A percentile compares a stretch with the other conserved stretches of the same genome.
phyloP scores from a whole-genome alignment of 768 basidiomycete species.

The Cubamyces sp. region DNA sequence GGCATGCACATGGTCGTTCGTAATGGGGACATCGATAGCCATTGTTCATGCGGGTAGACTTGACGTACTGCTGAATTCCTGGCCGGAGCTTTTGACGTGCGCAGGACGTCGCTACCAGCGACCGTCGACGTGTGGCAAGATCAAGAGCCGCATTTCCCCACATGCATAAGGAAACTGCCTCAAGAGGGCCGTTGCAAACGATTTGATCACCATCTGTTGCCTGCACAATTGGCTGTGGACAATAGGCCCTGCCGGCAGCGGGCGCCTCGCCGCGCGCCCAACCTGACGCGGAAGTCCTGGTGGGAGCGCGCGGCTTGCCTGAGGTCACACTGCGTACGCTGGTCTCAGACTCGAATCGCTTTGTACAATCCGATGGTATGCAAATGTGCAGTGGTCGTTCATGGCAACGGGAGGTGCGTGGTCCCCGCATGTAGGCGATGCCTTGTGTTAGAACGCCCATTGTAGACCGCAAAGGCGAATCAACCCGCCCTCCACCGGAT shows the following conservation, averaged over 20 bases:
- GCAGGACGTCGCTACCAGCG: no score
- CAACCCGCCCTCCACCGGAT: not conserved
- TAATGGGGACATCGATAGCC: no score
- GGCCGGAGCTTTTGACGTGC: no score
- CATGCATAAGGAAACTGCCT: no score
- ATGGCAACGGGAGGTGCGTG: not conserved
- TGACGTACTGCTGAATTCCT: no score
- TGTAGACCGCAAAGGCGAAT: not conserved
- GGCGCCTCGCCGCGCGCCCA: not conserved
- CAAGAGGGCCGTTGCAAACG: not conserved
- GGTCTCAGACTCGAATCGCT: not conserved
- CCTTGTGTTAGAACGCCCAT: no score
- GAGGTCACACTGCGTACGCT: not conserved
- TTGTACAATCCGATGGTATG: not conserved
- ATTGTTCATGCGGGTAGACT: not conserved
- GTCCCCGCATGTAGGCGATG: no score
- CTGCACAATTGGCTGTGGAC: not conserved
- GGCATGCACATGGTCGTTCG: no score
- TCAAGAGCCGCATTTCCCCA: no score
- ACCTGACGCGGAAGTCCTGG: not conserved
- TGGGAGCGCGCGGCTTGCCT: no score
- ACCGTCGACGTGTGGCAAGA: no score
- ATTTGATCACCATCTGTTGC: not conserved
- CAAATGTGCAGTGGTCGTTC: constrained; percentile 1
- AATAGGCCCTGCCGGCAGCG: not conserved